Evolutionary conservation across 768 basidiomycete species (phyloP), one percentile per base, ranked within the genome.

Genomic region (Termitomyces sp.): DNA sequence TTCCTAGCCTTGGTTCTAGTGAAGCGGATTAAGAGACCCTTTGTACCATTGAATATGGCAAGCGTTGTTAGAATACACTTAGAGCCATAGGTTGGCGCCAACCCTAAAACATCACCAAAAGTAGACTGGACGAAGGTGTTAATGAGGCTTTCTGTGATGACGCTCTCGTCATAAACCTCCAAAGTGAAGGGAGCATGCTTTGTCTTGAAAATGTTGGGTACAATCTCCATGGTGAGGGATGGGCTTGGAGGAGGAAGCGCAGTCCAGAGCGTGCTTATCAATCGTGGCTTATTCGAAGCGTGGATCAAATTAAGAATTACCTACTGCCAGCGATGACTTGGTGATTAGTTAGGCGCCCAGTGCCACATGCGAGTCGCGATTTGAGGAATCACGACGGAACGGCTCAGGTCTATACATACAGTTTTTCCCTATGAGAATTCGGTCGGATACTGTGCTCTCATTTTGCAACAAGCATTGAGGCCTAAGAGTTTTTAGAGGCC

Each of bases 11-110:
- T 63, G 32, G 37, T 61, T 20, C 34, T 42, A 6, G 67, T 56
- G 6, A 77, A 29, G 9, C 59, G 67, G 20, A 82, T 63, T 7
- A 77, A 55, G 0, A 84, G 65, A 1, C 71, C 73, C 0, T 59
- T 64, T 0, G 71, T 66, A 5, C 58, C 46, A 0, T 79, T 72
- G 5, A 80, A 67, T 39, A 83, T 68, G 0, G 79, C 78, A 1
- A 83, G 62, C 0, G 65, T 62, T 0, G 66, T 68, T 12, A 83
- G 61, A 9, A 63, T 59, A 34, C 72, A 72, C 6, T 69, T 66
- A 0, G 69, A 10, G 3, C 70, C 73, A 58, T 78, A 81, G 0
- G 69, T 66, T 0, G 80, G 76, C 8, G 82, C 73, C 5, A 83
- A 57, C 4, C 81, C 82, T 29, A 79, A 58, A 26, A 60, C 41